A percentile compares a stretch with the other conserved stretches of the same genome.
These are phyloP conservation scores for Lecanoromycetidae sp. DNA, from an alignment of 2,329 filamentous ascomycete genomes.

Conservation along the genomic window DNA sequence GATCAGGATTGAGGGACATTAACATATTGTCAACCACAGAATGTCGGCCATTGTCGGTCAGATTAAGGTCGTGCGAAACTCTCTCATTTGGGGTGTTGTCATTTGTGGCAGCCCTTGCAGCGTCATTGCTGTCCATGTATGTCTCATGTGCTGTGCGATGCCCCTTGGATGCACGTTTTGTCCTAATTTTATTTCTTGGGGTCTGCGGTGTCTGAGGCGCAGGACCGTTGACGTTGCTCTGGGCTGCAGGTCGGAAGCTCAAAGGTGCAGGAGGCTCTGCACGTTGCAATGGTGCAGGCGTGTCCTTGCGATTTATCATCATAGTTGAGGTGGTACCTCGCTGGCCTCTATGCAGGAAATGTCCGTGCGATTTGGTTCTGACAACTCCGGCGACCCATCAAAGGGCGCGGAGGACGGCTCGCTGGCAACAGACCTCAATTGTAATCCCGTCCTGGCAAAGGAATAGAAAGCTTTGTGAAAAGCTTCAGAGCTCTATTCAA, in stretches of 20 bases:
- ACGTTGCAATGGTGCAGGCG: constrained; percentile 14
- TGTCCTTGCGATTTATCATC: constrained; percentile 14
- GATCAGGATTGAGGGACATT: constrained; percentile 55
- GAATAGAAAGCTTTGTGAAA: too few species aligned
- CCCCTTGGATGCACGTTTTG: constrained; percentile 23
- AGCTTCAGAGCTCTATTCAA: too few species aligned
- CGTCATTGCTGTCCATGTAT: constrained; percentile 29
- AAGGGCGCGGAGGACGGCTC: not conserved
- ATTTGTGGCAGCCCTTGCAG: constrained; percentile 24
- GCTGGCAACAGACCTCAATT: not conserved
- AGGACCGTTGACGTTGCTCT: constrained; percentile 17
- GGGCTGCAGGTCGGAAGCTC: constrained; percentile 5
- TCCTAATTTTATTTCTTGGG: constrained; percentile 26
- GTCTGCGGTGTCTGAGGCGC: constrained; percentile 33
- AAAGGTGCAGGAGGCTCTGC: constrained; percentile 3
- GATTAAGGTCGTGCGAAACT: constrained; percentile 76
- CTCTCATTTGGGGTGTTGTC: constrained; percentile 23
- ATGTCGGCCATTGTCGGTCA: constrained; percentile 69
- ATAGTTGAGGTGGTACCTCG: not conserved
- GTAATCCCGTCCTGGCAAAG: not conserved
- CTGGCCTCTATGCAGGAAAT: not conserved
- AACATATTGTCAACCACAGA: constrained; percentile 95
- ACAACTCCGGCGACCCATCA: not conserved
- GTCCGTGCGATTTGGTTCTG: constrained; percentile 1
- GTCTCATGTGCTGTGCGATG: constrained; percentile 30